Percentiles rank a stretch among this genome's conserved stretches.
Evolutionary conservation across 2,329 filamentous ascomycete genomes (phyloP).

Genomic region (Hirsutella minnesotensis): DNA sequence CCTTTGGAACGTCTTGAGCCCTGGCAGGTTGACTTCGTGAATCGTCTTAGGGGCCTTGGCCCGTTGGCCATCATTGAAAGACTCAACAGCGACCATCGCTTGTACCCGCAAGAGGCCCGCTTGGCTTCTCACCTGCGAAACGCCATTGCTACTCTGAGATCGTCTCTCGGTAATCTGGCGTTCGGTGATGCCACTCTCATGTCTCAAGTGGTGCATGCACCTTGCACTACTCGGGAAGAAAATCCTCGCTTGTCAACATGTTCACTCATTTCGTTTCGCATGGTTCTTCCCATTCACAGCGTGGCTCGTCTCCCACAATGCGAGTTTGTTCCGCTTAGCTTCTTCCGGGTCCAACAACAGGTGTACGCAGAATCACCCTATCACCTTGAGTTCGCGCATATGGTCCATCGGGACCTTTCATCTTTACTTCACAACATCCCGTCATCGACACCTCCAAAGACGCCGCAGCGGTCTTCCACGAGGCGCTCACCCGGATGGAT

Average conservation of each 20-base stretch:
- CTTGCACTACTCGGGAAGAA: constrained; percentile 15
- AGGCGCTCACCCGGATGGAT: not conserved
- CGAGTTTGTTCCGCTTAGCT: constrained; percentile 47
- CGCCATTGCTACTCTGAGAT: constrained; percentile 26
- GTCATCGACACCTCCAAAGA: constrained; percentile 5
- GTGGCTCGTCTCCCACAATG: constrained; percentile 37
- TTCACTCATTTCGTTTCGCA: constrained; percentile 41
- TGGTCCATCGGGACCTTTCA: constrained; percentile 46
- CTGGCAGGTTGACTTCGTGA: constrained; percentile 43
- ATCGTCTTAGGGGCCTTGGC: constrained; percentile 33
- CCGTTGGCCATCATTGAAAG: constrained; percentile 18
- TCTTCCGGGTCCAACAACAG: constrained; percentile 57
- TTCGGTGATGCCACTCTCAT: constrained; percentile 35
- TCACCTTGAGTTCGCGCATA: constrained; percentile 46
- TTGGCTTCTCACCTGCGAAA: constrained; percentile 34
- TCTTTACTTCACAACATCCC: constrained; percentile 17
- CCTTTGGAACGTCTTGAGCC: constrained; percentile 38
- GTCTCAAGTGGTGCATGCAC: constrained; percentile 28
- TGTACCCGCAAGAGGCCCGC: constrained; percentile 24
- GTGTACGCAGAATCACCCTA: constrained; percentile 35
- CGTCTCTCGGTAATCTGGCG: constrained; percentile 29
- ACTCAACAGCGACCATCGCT: constrained; percentile 25
- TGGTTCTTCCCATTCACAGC: constrained; percentile 50
- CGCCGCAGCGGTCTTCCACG: not conserved
- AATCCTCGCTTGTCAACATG: constrained; percentile 3